phyloP scores from a whole-genome alignment of 257 asterid species.

The Anisodus tanguticus region DNA sequence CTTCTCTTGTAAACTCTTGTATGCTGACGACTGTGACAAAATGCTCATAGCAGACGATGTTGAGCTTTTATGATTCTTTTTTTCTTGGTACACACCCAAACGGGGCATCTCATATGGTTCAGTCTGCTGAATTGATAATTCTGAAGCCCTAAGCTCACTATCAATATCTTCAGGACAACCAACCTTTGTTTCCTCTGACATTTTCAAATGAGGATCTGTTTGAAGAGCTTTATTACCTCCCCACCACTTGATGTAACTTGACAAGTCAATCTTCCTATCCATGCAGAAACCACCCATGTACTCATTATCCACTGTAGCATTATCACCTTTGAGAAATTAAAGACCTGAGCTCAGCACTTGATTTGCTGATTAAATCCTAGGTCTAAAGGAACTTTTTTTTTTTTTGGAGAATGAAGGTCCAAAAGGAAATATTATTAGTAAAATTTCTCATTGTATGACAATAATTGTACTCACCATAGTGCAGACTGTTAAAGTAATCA shows the following conservation, averaged over 20 bases:
- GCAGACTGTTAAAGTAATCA: conserved; percentile 59
- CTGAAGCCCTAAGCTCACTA: conserved; percentile 71
- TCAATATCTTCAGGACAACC: conserved; percentile 67
- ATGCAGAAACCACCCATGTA: conserved; percentile 63
- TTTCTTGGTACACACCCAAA: conserved; percentile 71
- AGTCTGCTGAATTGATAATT: conserved; percentile 61
- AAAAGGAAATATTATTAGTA: not conserved
- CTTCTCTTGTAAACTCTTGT: conserved; percentile 77
- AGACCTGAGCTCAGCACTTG: conserved; percentile 31
- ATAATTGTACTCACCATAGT: conserved; percentile 60
- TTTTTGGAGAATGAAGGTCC: too few species aligned
- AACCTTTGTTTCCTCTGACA: conserved; percentile 64
- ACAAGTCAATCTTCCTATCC: conserved; percentile 87
- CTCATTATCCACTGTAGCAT: conserved; percentile 63
- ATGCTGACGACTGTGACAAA: conserved; percentile 78
- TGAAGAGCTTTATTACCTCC: conserved; percentile 64
- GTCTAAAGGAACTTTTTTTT: not conserved
- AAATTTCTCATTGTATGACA: not conserved
- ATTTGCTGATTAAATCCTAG: conserved; percentile 20
- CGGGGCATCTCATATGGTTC: conserved; percentile 95
- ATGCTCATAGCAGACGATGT: conserved; percentile 73
- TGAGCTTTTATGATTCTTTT: conserved; percentile 55
- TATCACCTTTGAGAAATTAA: conserved; percentile 60
- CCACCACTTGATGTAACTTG: conserved; percentile 98
- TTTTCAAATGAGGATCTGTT: conserved; percentile 62